Percentiles rank a stretch among this genome's conserved stretches.
phyloP scores from a whole-genome alignment of 2,329 filamentous ascomycete species.

The Clonostachys chloroleuca region DNA sequence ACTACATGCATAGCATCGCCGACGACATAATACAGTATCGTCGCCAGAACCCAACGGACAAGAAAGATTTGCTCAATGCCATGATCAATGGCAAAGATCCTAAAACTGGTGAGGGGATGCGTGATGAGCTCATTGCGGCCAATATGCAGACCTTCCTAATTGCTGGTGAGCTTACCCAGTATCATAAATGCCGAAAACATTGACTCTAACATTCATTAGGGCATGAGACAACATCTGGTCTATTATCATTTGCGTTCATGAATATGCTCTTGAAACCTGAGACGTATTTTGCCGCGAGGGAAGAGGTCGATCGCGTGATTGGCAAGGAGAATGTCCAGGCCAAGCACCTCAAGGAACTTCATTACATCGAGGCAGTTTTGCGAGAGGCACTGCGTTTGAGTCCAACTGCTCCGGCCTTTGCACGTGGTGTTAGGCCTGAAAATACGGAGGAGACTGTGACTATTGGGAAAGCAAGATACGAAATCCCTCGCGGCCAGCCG shows the following conservation, averaged over 20 bases:
- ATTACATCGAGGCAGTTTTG: slow-evolving; percentile 56
- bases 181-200: too few relatives aligned
- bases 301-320: slow-evolving; percentile 64
- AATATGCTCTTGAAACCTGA: slow-evolving; percentile 60
- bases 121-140: slow-evolving; percentile 58
- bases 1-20: slow-evolving; percentile 44
- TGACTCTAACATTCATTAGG: slow-evolving; percentile 11
- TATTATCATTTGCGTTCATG: slow-evolving; percentile 62
- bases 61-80: slow-evolving; percentile 60
- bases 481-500: neutral
- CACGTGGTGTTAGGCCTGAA: slow-evolving; percentile 20
- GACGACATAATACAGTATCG: slow-evolving; percentile 43
- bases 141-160: slow-evolving; percentile 73
- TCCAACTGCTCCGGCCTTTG: neutral
- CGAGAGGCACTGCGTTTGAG: slow-evolving; percentile 1
- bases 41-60: slow-evolving; percentile 49
- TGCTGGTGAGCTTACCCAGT: slow-evolving; percentile 34
- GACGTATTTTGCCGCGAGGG: slow-evolving; percentile 54
- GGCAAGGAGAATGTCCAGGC: slow-evolving; percentile 52
- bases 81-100: slow-evolving; percentile 66
- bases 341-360: slow-evolving; percentile 59
- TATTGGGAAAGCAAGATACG: slow-evolving; percentile 7
- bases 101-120: slow-evolving; percentile 61
- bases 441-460: slow-evolving; percentile 13
- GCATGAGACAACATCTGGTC: slow-evolving; percentile 67